Evolutionary conservation across 2,329 filamentous ascomycete genomes (phyloP), one percentile per base, ranked within the genome.

Genomic region (Sporothrix dimorphospora): DNA sequence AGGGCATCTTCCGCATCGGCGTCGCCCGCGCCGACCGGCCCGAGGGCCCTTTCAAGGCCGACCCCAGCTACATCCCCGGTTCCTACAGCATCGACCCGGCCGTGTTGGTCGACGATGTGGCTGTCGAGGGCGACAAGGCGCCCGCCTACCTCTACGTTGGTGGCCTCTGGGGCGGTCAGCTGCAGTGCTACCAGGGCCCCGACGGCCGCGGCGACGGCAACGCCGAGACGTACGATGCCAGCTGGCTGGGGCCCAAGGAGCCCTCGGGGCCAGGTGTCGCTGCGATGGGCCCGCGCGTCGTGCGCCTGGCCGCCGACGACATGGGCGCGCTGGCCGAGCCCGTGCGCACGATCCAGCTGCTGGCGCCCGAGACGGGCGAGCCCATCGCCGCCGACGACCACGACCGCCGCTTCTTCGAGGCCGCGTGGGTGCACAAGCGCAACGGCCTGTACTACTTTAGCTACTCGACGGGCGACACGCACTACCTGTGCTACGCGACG

Each of bases 61-160:
- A 94, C 74, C 83, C 87, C 8, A 83, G 88, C 71, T 87, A 86
- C 14, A 93, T 94, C 77, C 79, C 83, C 68, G 92, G 91, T 1
- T 91, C 87, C 75, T 94, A 90, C 81, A 92, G 89, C 77, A 94
- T 94, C 78, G 92, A 94, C 78, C 92, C 92, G 0, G 92, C 92
- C 14, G 86, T 84, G 45, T 93, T 94, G 75, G 91, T 94, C 19
- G 92, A 94, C 78, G 79, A 88, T 59, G 88, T 91, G 75, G 91
- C 94, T 19, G 91, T 94, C 77, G 78, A 87, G 59, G 66, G 38
- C 21, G 72, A 73, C 27, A 51, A 24, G 16, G 65, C 65, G n/a
- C 72, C 72, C 7, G 74, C 69, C 19, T 92, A 92, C 78, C 79
- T 92, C 53, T 94, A 94, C 81, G 94, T 94, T 76, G 92, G 92